Evolutionary conservation across 2,329 filamentous ascomycete species (phyloP).

Genomic region (Helicocarpus griseus): DNA sequence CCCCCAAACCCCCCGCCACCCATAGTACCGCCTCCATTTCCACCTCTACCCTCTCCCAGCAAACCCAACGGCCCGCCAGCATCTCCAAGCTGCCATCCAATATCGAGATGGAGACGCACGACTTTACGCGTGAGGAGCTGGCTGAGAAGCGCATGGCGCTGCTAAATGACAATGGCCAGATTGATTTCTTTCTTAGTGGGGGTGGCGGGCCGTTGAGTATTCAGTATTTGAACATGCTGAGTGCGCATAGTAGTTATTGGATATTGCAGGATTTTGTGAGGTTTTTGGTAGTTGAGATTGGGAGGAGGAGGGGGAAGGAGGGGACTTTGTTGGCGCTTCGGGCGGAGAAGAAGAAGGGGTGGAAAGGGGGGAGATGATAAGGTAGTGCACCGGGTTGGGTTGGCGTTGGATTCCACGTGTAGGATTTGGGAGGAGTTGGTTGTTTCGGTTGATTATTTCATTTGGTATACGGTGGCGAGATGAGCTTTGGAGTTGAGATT

Average conservation of each 20-base stretch:
- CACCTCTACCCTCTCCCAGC: constrained; percentile 41
- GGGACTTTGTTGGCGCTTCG: constrained; percentile 45
- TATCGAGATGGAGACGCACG: constrained; percentile 90
- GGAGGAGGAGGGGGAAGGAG: constrained; percentile 58
- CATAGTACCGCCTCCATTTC: constrained; percentile 50
- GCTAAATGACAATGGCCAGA: constrained; percentile 92
- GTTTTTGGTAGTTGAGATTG: constrained; percentile 81
- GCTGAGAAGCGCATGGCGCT: constrained; percentile 80
- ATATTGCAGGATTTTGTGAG: constrained; percentile 76
- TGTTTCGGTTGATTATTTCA: not conserved
- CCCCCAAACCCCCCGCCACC: constrained; percentile 45
- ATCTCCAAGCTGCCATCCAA: constrained; percentile 53
- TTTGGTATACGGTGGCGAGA: not conserved
- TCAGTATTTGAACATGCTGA: constrained; percentile 94
- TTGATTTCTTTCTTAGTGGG: constrained; percentile 80
- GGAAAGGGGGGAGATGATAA: constrained; percentile 33
- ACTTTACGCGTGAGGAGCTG: constrained; percentile 85
- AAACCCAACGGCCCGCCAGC: constrained; percentile 38
- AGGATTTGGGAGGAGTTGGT: not conserved
- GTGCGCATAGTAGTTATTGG: constrained; percentile 95
- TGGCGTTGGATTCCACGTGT: no score
- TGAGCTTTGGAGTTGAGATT: not conserved
- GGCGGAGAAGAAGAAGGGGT: constrained; percentile 42
- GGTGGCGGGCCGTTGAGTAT: constrained; percentile 83
- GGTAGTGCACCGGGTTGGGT: no score